Base-by-base conservation (phyloP, 2,329 filamentous ascomycete species). In the Cyphellophora attinorum region DNA sequence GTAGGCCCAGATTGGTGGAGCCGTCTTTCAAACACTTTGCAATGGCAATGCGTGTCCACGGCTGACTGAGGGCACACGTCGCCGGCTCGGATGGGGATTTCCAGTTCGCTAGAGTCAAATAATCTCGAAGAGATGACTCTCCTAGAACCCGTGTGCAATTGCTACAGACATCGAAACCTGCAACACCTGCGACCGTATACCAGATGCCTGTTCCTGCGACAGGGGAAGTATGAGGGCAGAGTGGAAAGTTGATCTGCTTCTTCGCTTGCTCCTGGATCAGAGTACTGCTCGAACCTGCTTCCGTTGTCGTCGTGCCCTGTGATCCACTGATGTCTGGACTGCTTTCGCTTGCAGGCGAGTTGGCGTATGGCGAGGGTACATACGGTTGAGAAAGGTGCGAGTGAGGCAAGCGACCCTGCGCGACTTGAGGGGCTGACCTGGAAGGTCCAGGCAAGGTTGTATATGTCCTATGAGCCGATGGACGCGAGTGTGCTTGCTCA, bases 41-140 rank as follows among this genome's bases (percentile, higher is more conserved):
- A 76, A 82, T 93, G 1, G 86, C 86, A 25, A 94, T 76, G 17
- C 84, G 77, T 49, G 85, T 80, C 85, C 86, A 95, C 1, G 80
- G 74, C 10, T 75, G 70, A 18, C 83, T 84, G 57, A 95, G 85
- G 44, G 86, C 80, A 59, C 89, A 96, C 29, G 71, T 66, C 5
- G 83, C 68, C 29, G 73, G 67, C 27, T 68, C 64, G 11, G 73
- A 69, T 3, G 68, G 62, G 4, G 74, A 65, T 11, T 76, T 73
- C 17, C 67, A 62, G 18, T 74, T 67, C 21, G 74, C 73, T 3
- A 70, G 68, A 8, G 77, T 62, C 49, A 94, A 85, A 19, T 76
- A 65, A 11, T 72, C 66, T 2, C 75, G 68, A 52, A 83, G 93
- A 13, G 73, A 67, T 0, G 83, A 81, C 15, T 72, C 69, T 46